A percentile compares a stretch with the other conserved stretches of the same genome.
Evolutionary conservation across 495 filamentous ascomycete species (phyloP).

Genomic region (Hyaloscypha variabilis): DNA sequence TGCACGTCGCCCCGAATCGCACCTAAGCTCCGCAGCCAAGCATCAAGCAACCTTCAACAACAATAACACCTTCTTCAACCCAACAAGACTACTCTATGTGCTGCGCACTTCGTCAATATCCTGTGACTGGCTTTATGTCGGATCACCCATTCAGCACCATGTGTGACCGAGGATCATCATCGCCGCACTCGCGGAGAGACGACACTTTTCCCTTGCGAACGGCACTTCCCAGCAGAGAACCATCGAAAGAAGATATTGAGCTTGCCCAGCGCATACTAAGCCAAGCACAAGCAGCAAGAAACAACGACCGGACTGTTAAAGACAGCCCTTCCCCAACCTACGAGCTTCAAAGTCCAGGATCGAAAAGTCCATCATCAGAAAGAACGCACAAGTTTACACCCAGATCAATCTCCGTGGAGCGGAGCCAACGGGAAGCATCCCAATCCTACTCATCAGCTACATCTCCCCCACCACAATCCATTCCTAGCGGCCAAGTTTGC

Average conservation of each 20-base stretch:
- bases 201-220: conserved; percentile 22
- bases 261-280: conserved; percentile 24
- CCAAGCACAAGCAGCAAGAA: conserved; percentile 19
- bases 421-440: conserved; percentile 18
- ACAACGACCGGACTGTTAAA: background rate
- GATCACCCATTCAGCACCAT: conserved; percentile 27
- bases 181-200: conserved; percentile 23
- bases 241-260: conserved; percentile 29
- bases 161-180: conserved; percentile 24
- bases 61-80: background rate
- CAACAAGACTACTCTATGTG: conserved; percentile 24
- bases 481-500: conserved; percentile 51
- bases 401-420: conserved; percentile 20
- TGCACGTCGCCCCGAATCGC: background rate
- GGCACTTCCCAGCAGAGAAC: conserved; percentile 25
- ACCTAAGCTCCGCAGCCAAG: background rate
- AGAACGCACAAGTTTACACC: conserved; percentile 15
- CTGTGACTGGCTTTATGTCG: conserved; percentile 32
- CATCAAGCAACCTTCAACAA: background rate
- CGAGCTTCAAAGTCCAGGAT: conserved; percentile 16
- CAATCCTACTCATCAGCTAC: conserved; percentile 13
- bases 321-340: conserved; percentile 21
- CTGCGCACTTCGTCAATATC: conserved; percentile 22
- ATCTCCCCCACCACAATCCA: conserved; percentile 7
- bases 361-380: conserved; percentile 20